These are phyloP conservation scores for Suillus spraguei DNA, from an alignment of 768 basidiomycete species.

Conservation along the genomic window DNA sequence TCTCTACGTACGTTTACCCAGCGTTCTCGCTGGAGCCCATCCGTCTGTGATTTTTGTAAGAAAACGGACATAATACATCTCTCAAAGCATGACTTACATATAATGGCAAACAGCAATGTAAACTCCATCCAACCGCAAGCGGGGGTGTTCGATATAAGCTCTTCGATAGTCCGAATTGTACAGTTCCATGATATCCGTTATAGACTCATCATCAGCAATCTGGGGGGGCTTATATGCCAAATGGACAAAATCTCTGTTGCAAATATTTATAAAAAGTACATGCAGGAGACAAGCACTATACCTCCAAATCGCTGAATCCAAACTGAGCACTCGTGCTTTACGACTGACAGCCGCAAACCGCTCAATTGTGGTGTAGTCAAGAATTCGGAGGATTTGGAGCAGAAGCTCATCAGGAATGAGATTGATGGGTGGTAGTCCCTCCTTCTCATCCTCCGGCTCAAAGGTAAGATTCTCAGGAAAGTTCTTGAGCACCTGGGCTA, in stretches of 20 bases:
- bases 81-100: slow-evolving; percentile 49
- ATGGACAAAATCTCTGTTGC: slow-evolving; percentile 60
- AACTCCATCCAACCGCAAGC: slow-evolving; percentile 83
- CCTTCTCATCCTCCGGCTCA: slow-evolving; percentile 67
- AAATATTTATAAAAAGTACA: neutral
- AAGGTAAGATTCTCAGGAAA: slow-evolving; percentile 60
- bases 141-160: slow-evolving; percentile 81
- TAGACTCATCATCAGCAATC: slow-evolving; percentile 52
- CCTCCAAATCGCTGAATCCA: slow-evolving; percentile 81
- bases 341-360: slow-evolving; percentile 75
- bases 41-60: slow-evolving; percentile 46
- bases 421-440: slow-evolving; percentile 51
- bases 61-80: slow-evolving; percentile 10
- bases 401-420: slow-evolving; percentile 78
- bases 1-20: slow-evolving; percentile 77
- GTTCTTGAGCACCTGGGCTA: slow-evolving; percentile 48
- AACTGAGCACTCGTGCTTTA: slow-evolving; percentile 71
- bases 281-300: slow-evolving; percentile 32
- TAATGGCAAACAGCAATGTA: slow-evolving; percentile 94
- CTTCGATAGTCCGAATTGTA: slow-evolving; percentile 71
- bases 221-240: slow-evolving; percentile 77
- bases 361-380: slow-evolving; percentile 73
- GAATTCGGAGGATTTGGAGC: slow-evolving; percentile 60
- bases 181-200: slow-evolving; percentile 51
- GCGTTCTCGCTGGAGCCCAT: slow-evolving; percentile 79